Conservation (phyloP, 345 rosid species). For the Nasturtium officinale region DNA sequence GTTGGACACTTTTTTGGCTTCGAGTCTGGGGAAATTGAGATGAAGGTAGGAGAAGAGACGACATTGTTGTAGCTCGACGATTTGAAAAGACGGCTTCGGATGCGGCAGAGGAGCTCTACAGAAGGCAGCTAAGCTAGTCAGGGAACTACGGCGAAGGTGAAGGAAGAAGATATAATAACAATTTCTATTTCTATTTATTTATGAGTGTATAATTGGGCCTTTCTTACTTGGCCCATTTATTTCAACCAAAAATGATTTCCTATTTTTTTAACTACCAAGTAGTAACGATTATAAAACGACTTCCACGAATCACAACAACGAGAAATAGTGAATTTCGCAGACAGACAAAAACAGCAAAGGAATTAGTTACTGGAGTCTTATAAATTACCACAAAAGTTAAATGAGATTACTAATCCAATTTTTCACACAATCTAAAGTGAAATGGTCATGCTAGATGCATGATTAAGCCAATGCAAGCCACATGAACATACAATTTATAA, state of each 20-base stretch:
- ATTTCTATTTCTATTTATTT: background rate
- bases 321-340: background rate
- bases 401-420: background rate
- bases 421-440: background rate
- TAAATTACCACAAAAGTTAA: background rate
- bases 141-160: constrained; percentile 4
- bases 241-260: background rate
- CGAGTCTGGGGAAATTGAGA: constrained; percentile 40
- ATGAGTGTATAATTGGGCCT: constrained; percentile 9
- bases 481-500: constrained; percentile 15
- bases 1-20: constrained; percentile 26
- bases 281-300: background rate
- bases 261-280: background rate
- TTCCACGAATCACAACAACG: background rate
- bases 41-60: constrained; percentile 43
- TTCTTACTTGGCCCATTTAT: constrained; percentile 14
- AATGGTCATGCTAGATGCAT: constrained; percentile 28
- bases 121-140: constrained; percentile 25
- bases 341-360: too few relatives aligned
- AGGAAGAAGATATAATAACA: constrained; percentile 11
- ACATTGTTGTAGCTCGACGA: constrained; percentile 41
- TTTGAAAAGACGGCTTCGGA: constrained; percentile 16
- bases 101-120: constrained; percentile 43
- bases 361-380: background rate
- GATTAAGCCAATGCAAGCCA: constrained; percentile 24